A percentile compares a stretch with the other conserved stretches of the same genome.
Evolutionary conservation across 1,284 basidiomycete genomes (phyloP).

Genomic region (Moniliophthora roreri): DNA sequence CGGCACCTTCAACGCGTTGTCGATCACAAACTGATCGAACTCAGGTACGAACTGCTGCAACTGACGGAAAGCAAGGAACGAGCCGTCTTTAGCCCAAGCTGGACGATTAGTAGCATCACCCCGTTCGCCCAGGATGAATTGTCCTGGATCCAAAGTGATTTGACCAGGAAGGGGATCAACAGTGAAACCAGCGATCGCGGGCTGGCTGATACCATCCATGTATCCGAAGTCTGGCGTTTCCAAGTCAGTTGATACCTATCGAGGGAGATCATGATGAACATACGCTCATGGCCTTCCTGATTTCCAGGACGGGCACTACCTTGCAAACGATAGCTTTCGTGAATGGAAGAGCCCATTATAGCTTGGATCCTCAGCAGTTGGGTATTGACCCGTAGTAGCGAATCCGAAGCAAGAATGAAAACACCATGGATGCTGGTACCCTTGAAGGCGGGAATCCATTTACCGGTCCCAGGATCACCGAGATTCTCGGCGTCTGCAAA

Average conservation of each 20-base stretch:
- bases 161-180: constrained; percentile 31
- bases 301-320: constrained; percentile 30
- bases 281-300: constrained; percentile 35
- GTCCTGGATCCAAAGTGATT: constrained; percentile 28
- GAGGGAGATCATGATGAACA: constrained; percentile 14
- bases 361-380: constrained; percentile 13
- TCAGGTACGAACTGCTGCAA: constrained; percentile 29
- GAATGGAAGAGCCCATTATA: constrained; percentile 24
- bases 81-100: constrained; percentile 27
- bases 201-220: constrained; percentile 25
- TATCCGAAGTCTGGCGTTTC: constrained; percentile 27
- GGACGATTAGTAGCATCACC: constrained; percentile 25
- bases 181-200: constrained; percentile 31
- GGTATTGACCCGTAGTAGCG: constrained; percentile 17
- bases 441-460: constrained; percentile 34
- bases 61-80: constrained; percentile 32
- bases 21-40: constrained; percentile 25
- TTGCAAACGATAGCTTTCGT: constrained; percentile 27
- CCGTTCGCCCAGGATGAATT: constrained; percentile 30
- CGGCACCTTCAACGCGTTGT: constrained; percentile 20
- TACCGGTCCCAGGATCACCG: constrained; percentile 24
- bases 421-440: constrained; percentile 32
- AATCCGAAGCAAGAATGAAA: constrained; percentile 32
- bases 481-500: constrained; percentile 24
- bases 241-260: constrained; percentile 17